Base-by-base conservation (phyloP, 129 eudicot genomes). In the Dittrichia graveolens region DNA sequence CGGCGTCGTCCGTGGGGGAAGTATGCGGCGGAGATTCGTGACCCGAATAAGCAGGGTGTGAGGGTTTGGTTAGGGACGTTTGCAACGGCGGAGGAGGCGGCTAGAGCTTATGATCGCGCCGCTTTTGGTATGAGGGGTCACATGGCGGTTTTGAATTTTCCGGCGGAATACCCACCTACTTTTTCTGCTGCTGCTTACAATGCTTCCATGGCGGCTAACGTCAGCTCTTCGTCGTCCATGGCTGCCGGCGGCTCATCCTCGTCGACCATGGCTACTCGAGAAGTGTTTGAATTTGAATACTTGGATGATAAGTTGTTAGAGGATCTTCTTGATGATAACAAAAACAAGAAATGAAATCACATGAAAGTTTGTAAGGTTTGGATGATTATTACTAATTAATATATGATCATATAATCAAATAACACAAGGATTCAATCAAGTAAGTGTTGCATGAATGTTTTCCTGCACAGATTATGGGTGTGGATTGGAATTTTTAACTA, bases 1-100 rank as follows among this genome's bases (percentile, higher is more conserved):
- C 53, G 89, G 6, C 67, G 75, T 49, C 78, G 89, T 63, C 89
- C 85, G 9, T 78, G 89, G 89, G 89, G 89, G 16, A 84, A 84
- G 61, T 84, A 65, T 57, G 89, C 85, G 2, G 85, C 89, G 1
- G 89, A 84, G 72, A 81, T 84, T 8, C 83, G 89, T 8, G 85
- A 84, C 67, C 49, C 75, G 3, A 81, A 69, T 15, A 68, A 69
- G 4, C 80, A 70, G 10, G 89, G 89, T 0, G 72, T 65, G 5
- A 62, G 85, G 40, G 63, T 77, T 37, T 84, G 89, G 89, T 56
- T 84, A 0, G 89, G 89, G 12, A 84, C 89, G 8, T 84, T 81
- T 58, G 74, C 77, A 2, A 84, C 79, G 5, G 89, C 85, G 8
- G 85, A 84, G 63, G 89, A 81, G 34, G 89, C 89, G 1, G 89